Conservation (phyloP, 2,329 filamentous ascomycete species). For the Cladosporium sp. region DNA sequence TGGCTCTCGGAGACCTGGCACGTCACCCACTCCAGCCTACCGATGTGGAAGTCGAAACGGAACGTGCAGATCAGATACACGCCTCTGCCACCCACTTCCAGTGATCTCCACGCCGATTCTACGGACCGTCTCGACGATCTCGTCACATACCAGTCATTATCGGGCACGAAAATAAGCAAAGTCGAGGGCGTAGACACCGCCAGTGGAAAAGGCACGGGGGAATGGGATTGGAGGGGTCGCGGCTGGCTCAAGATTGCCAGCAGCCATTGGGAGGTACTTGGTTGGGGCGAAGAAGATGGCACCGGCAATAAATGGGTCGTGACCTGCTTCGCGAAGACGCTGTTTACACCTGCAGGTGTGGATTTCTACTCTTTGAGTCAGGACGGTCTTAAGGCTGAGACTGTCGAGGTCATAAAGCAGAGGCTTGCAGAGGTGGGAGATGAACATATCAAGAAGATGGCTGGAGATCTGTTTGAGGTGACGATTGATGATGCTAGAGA, state of each 20-base stretch:
- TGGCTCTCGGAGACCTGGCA: constrained; percentile 67
- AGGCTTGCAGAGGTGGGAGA: constrained; percentile 51
- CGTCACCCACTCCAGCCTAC: constrained; percentile 70
- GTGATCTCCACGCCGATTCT: constrained; percentile 26
- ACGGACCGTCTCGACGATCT: constrained; percentile 63
- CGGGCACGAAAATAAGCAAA: constrained; percentile 48
- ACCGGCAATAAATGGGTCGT: constrained; percentile 61
- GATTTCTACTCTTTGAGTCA: constrained; percentile 69
- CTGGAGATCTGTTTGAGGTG: constrained; percentile 46
- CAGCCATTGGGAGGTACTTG: constrained; percentile 77
- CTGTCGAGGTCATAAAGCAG: constrained; percentile 53
- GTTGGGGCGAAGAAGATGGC: constrained; percentile 58
- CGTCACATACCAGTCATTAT: constrained; percentile 63
- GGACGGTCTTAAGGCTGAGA: constrained; percentile 56
- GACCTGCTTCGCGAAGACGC: constrained; percentile 77
- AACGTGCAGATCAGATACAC: constrained; percentile 79
- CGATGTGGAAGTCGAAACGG: constrained; percentile 75
- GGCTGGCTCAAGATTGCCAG: constrained; percentile 68
- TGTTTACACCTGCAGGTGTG: constrained; percentile 78
- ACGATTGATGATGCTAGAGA: constrained; percentile 29
- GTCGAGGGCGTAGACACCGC: constrained; percentile 63
- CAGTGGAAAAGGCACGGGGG: constrained; percentile 30
- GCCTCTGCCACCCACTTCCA: constrained; percentile 41
- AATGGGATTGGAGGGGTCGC: constrained; percentile 75
- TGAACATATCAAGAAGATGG: constrained; percentile 51